Conservation (phyloP, 2,329 filamentous ascomycete species). For the Aspergillus quadrilineatus region DNA sequence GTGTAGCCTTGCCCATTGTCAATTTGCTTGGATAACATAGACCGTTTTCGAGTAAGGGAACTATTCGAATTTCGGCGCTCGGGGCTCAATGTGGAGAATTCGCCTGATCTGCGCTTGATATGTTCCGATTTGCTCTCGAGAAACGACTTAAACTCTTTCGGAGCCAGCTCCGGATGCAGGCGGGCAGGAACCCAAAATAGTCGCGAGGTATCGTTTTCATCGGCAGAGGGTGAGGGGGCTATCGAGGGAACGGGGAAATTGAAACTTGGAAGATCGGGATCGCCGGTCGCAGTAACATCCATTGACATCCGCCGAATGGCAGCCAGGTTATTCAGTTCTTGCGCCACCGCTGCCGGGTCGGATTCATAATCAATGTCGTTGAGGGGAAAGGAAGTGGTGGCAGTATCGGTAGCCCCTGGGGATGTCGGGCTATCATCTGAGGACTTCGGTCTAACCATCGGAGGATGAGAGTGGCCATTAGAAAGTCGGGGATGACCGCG, state of each 20-base stretch:
- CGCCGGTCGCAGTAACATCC: conserved; percentile 69
- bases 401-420: conserved; percentile 58
- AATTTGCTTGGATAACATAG: conserved; percentile 90
- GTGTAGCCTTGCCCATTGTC: conserved; percentile 73
- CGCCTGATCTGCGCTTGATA: conserved; percentile 80
- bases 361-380: conserved; percentile 89
- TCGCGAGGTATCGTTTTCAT: conserved; percentile 83
- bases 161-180: conserved; percentile 90
- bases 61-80: conserved; percentile 56
- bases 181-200: conserved; percentile 95
- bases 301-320: conserved; percentile 90
- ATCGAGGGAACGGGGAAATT: conserved; percentile 43
- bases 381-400: conserved; percentile 65
- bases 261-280: conserved; percentile 55
- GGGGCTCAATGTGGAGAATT: conserved; percentile 57
- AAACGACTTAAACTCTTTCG: conserved; percentile 95
- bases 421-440: conserved; percentile 51
- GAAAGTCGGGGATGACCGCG: conserved; percentile 27
- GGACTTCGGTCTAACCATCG: conserved; percentile 30
- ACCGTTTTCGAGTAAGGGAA: conserved; percentile 80
- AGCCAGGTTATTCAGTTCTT: conserved; percentile 89
- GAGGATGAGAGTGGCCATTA: conserved; percentile 35
- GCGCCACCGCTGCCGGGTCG: conserved; percentile 81
- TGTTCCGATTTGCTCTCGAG: conserved; percentile 89
- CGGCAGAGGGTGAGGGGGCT: conserved; percentile 48